These are phyloP conservation scores for Heliamphora pulchella DNA, from an alignment of 179 eudicot species.

Conservation along the genomic window DNA sequence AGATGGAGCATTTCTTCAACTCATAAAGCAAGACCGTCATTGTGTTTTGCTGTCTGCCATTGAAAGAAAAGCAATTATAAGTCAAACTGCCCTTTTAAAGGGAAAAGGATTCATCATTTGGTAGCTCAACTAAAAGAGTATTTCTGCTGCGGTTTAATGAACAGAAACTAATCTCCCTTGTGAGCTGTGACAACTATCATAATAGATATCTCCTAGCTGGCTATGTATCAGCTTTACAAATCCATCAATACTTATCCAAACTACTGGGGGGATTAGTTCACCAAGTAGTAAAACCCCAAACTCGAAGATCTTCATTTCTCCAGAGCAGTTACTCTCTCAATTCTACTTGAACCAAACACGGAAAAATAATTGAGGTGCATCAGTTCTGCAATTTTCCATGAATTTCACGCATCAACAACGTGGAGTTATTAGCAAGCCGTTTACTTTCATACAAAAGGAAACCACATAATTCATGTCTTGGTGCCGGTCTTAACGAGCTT, in stretches of 20 bases:
- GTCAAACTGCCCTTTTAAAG: neutral
- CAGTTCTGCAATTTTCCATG: slow-evolving; percentile 42
- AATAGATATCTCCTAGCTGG: neutral
- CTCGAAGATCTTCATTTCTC: slow-evolving; percentile 4
- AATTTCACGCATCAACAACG: slow-evolving; percentile 54
- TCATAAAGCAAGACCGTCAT: neutral
- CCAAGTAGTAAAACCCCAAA: neutral
- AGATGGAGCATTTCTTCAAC: neutral
- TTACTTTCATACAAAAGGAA: slow-evolving; percentile 49
- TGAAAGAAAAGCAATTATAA: neutral
- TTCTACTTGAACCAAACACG: neutral
- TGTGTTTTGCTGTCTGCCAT: neutral
- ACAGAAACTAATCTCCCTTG: neutral
- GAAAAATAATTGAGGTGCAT: slow-evolving; percentile 6
- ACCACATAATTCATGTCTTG: slow-evolving; percentile 47
- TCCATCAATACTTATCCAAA: neutral
- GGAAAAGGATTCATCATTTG: neutral
- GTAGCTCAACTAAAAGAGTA: neutral
- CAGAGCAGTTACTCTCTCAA: slow-evolving; percentile 6
- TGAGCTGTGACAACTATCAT: neutral
- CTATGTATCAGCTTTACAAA: neutral
- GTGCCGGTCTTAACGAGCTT: slow-evolving; percentile 42
- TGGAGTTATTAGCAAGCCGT: slow-evolving; percentile 43
- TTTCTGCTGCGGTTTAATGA: neutral
- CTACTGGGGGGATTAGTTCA: neutral